phyloP scores from a whole-genome alignment of 768 basidiomycete genomes.

The Lanmaoa rubissima region DNA sequence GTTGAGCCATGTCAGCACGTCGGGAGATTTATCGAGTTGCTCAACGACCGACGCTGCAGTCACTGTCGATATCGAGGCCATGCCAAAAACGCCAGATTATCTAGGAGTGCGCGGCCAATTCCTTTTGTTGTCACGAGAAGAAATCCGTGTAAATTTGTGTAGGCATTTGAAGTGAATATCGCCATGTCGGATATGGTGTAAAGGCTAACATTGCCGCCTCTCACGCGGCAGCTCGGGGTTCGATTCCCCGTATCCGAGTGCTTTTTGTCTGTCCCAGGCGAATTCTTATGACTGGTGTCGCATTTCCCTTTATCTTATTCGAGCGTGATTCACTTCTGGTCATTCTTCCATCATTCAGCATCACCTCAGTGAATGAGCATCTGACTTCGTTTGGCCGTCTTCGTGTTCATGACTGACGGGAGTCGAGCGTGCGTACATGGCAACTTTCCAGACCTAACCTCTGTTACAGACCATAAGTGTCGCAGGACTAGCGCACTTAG shows the following conservation, averaged over 20 bases:
- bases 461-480: too few relatives aligned
- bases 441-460: too few relatives aligned
- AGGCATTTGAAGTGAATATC: rapidly evolving
- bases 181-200: slow-evolving; percentile 51
- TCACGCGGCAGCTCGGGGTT: slow-evolving; percentile 45
- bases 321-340: too few relatives aligned
- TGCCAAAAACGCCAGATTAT: slow-evolving; percentile 1
- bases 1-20: slow-evolving; percentile 73
- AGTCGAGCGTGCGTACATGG: too few relatives aligned
- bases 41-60: slow-evolving; percentile 44
- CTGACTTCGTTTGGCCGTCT: too few relatives aligned
- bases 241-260: slow-evolving; percentile 31
- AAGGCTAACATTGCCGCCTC: slow-evolving; percentile 65
- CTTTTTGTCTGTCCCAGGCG: not conserved
- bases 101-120: not conserved
- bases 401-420: too few relatives aligned
- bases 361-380: too few relatives aligned
- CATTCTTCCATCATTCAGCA: too few relatives aligned
- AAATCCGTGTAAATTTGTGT: not conserved
- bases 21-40: slow-evolving; percentile 58
- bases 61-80: slow-evolving; percentile 24
- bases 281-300: too few relatives aligned
- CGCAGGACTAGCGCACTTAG: too few relatives aligned
- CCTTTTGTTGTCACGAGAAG: too few relatives aligned
- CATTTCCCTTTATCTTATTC: too few relatives aligned